Evolutionary conservation across 371 early-diverging fungal genomes (phyloP).

Genomic region (Rhizopus arrhizus): DNA sequence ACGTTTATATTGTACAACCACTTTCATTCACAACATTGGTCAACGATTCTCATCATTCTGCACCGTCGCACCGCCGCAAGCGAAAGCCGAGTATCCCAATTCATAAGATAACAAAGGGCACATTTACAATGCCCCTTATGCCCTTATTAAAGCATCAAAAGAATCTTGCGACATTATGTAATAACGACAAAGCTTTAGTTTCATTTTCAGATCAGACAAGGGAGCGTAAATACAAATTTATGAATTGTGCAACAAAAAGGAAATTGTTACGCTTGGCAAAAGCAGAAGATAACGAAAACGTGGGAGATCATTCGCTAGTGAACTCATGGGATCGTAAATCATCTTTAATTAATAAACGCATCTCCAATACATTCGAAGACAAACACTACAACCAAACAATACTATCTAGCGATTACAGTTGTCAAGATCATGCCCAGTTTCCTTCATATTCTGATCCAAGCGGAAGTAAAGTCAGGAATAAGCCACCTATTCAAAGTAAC

Average conservation of each 20-base stretch:
- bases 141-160: not conserved
- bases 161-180: not conserved
- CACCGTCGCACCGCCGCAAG: conserved; percentile 5
- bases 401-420: not conserved
- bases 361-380: not conserved
- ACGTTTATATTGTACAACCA: conserved; percentile 6
- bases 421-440: not conserved
- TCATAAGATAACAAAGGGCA: conserved; percentile 7
- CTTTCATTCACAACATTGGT: not conserved
- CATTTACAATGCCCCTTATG: conserved; percentile 15
- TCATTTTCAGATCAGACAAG: conserved; percentile 4
- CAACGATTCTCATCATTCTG: not conserved
- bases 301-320: not conserved
- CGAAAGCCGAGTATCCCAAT: conserved; percentile 8
- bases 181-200: not conserved
- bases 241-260: conserved; percentile 12
- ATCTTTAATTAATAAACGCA: not conserved
- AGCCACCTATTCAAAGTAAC: conserved; percentile 8
- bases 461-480: no score
- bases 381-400: not conserved
- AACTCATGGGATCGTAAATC: not conserved
- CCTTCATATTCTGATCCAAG: no score
- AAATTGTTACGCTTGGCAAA: conserved; percentile 3
- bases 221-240: conserved; percentile 4
- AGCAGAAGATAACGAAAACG: not conserved